Conservation (phyloP, 805 yeast species). For the Sugiyamaella valdiviana region DNA sequence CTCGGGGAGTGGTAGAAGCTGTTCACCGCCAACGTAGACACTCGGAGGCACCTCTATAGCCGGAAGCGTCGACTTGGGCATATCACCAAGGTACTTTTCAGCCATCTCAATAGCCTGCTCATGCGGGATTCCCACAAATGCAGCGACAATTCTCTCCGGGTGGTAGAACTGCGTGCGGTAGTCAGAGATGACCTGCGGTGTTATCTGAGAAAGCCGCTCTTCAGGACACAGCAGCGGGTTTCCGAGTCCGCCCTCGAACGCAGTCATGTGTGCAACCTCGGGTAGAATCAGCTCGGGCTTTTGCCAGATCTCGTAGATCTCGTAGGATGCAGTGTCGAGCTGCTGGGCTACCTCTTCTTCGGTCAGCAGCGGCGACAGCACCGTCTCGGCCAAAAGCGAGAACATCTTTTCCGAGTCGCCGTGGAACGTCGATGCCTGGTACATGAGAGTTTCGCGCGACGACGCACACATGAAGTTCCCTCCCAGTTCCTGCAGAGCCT, state of each 20-base stretch:
- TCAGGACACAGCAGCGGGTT: slow-evolving; percentile 77
- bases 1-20: slow-evolving; percentile 16
- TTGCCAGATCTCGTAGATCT: slow-evolving; percentile 71
- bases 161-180: slow-evolving; percentile 64
- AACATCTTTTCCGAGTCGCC: slow-evolving; percentile 76
- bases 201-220: slow-evolving; percentile 54
- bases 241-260: slow-evolving; percentile 75
- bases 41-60: slow-evolving; percentile 16
- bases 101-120: slow-evolving; percentile 61
- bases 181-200: slow-evolving; percentile 45
- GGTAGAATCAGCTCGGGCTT: slow-evolving; percentile 84
- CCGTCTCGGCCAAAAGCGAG: slow-evolving; percentile 68
- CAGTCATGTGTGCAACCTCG: slow-evolving; percentile 81
- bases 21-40: slow-evolving; percentile 26
- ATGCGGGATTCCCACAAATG: slow-evolving; percentile 80
- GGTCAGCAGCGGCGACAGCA: slow-evolving; percentile 60
- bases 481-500: slow-evolving; percentile 70
- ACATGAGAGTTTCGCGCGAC: slow-evolving; percentile 83
- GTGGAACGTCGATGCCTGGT: slow-evolving; percentile 92
- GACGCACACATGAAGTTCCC: slow-evolving; percentile 94
- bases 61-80: slow-evolving; percentile 33
- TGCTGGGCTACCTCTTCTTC: slow-evolving; percentile 71
- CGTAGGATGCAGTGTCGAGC: slow-evolving; percentile 67
- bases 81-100: slow-evolving; percentile 55
- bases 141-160: slow-evolving; percentile 78